Conservation (phyloP, 2,329 filamentous ascomycete species). For the Ophiocordyceps camponoti-saundersi region DNA sequence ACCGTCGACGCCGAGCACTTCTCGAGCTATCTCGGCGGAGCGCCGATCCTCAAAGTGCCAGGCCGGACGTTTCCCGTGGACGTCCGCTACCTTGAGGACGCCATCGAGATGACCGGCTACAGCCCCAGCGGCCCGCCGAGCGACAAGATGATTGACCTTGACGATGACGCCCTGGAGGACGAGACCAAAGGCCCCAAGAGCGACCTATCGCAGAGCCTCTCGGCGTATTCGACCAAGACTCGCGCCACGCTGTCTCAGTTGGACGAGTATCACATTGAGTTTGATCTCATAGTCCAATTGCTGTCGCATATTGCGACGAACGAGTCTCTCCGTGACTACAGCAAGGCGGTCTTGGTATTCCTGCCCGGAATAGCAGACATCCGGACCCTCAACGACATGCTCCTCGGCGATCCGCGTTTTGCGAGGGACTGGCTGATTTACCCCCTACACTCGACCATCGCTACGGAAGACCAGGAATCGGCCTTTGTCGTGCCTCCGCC, state of each 20-base stretch:
- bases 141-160: conserved; percentile 42
- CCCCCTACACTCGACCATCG: conserved; percentile 84
- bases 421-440: conserved; percentile 67
- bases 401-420: conserved; percentile 63
- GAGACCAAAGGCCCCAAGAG: conserved; percentile 34
- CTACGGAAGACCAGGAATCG: conserved; percentile 88
- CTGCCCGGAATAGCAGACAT: conserved; percentile 91
- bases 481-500: conserved; percentile 75
- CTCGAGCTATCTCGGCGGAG: conserved; percentile 70
- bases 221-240: conserved; percentile 61
- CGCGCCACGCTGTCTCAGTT: conserved; percentile 57
- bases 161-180: conserved; percentile 39
- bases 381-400: conserved; percentile 68
- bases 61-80: conserved; percentile 87
- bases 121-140: conserved; percentile 24
- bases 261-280: conserved; percentile 86
- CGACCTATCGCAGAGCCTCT: conserved; percentile 47
- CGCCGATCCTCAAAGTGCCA: conserved; percentile 78
- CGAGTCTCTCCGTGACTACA: conserved; percentile 50
- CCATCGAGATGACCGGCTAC: conserved; percentile 73
- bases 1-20: conserved; percentile 89
- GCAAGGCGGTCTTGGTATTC: conserved; percentile 87
- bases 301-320: conserved; percentile 60
- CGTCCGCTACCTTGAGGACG: conserved; percentile 81
- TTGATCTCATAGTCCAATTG: conserved; percentile 66